Conservation (phyloP, 2,329 filamentous ascomycete species). For the Ceratocystis diversiconidia region DNA sequence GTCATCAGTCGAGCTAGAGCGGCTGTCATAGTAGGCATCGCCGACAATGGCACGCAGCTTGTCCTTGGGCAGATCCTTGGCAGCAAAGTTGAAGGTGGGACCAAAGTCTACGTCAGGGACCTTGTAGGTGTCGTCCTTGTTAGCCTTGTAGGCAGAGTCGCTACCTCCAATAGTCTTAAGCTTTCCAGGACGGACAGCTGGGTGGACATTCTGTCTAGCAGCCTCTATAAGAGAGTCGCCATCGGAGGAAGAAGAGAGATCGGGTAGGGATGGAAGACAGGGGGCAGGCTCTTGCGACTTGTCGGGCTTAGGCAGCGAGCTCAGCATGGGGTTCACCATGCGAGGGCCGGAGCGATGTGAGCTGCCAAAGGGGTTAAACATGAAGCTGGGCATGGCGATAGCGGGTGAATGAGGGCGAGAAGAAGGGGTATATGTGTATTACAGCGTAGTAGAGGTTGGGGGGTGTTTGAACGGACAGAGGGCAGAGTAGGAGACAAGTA, state of each 20-base stretch:
- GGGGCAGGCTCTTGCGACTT: slow-evolving; percentile 3
- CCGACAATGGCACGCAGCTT: slow-evolving; percentile 13
- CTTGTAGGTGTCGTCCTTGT: slow-evolving; percentile 29
- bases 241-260: slow-evolving; percentile 8
- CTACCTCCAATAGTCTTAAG: slow-evolving; percentile 60
- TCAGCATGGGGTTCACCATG: slow-evolving; percentile 15
- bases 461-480: not conserved
- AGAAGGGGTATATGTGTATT: not conserved
- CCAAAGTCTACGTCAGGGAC: slow-evolving; percentile 77
- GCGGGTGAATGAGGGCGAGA: not conserved
- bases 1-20: slow-evolving; percentile 5
- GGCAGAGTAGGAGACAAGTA: not conserved
- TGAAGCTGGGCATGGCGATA: slow-evolving; percentile 11
- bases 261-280: slow-evolving; percentile 8
- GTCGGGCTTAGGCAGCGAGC: slow-evolving; percentile 2
- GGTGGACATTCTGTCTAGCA: slow-evolving; percentile 40
- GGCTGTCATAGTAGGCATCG: slow-evolving; percentile 1
- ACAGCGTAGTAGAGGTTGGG: not conserved
- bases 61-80: slow-evolving; percentile 17
- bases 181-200: slow-evolving; percentile 37
- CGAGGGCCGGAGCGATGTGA: slow-evolving; percentile 15
- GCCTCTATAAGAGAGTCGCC: slow-evolving; percentile 7
- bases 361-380: slow-evolving; percentile 12
- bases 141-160: slow-evolving; percentile 17
- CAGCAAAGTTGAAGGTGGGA: slow-evolving; percentile 55